Evolutionary conservation across 116 monocot genomes (phyloP).

Genomic region (Cymodocea nodosa): DNA sequence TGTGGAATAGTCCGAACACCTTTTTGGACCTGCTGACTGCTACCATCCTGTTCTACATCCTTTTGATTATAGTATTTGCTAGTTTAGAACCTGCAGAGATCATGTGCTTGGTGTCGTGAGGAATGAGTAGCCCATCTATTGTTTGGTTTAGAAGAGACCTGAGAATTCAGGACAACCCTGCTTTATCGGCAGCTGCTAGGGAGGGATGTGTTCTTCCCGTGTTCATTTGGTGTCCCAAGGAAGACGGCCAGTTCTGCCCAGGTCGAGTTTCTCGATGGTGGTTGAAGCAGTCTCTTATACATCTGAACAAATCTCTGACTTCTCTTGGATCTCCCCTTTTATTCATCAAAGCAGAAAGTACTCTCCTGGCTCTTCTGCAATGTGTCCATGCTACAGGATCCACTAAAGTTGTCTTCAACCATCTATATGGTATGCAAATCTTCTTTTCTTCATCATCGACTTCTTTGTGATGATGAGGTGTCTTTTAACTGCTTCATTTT

Average conservation of each 20-base stretch:
- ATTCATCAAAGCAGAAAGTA: conserved; percentile 46
- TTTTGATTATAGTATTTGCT: too few relatives aligned
- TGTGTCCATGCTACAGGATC: conserved; percentile 42
- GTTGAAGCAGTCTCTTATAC: conserved; percentile 70
- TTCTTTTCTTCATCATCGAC: background rate
- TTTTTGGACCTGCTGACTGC: too few relatives aligned
- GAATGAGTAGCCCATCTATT: conserved; percentile 6
- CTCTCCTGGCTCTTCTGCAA: conserved; percentile 43
- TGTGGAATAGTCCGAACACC: too few relatives aligned
- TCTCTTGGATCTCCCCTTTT: conserved; percentile 51
- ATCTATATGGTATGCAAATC: conserved; percentile 47
- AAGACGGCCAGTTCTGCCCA: conserved; percentile 71
- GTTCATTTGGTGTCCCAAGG: conserved; percentile 70
- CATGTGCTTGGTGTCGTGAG: too few relatives aligned
- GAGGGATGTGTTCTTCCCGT: conserved; percentile 54
- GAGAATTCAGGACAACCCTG: conserved; percentile 85
- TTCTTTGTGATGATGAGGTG: background rate
- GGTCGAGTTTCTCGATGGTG: conserved; percentile 78
- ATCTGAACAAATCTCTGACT: conserved; percentile 41
- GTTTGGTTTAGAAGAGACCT: conserved; percentile 89
- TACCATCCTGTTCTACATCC: too few relatives aligned
- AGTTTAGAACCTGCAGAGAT: too few relatives aligned
- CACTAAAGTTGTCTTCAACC: conserved; percentile 56
- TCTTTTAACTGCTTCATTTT: background rate
- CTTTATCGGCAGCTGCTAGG: conserved; percentile 39